Conservation (phyloP, 768 basidiomycete genomes). For the Auriscalpium orientale region DNA sequence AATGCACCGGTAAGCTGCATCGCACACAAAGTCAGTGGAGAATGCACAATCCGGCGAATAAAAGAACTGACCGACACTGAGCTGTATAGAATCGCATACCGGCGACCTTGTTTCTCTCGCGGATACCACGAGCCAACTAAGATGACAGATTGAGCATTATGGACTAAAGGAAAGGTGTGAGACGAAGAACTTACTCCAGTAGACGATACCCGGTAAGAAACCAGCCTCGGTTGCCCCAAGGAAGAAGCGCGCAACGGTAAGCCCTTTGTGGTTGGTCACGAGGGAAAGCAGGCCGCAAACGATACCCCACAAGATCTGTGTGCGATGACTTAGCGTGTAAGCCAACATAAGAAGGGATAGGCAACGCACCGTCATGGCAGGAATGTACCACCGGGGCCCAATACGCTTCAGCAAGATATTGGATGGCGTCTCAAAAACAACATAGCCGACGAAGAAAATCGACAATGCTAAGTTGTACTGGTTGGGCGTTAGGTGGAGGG, state of each 20-base stretch:
- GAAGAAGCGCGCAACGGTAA: slow-evolving; percentile 20
- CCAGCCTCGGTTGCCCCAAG: slow-evolving; percentile 31
- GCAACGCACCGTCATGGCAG: neutral
- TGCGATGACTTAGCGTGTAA: neutral
- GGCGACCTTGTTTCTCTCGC: slow-evolving; percentile 7
- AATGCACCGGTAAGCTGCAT: slow-evolving; percentile 27
- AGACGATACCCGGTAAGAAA: slow-evolving; percentile 31
- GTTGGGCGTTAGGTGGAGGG: slow-evolving; percentile 15
- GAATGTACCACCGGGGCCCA: slow-evolving; percentile 11
- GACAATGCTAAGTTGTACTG: slow-evolving; percentile 13
- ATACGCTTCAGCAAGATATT: slow-evolving; percentile 19
- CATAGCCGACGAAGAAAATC: slow-evolving; percentile 16
- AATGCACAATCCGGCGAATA: neutral
- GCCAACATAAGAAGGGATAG: neutral
- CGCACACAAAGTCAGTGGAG: neutral
- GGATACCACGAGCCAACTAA: slow-evolving; percentile 12
- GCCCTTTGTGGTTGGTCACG: slow-evolving; percentile 17
- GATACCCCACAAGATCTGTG: slow-evolving; percentile 24
- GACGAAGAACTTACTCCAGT: slow-evolving; percentile 15
- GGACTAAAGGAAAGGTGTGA: neutral
- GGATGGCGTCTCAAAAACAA: slow-evolving; percentile 20
- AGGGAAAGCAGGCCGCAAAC: slow-evolving; percentile 23
- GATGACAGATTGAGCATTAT: neutral
- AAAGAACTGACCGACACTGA: slow-evolving; percentile 19
- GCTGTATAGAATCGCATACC: slow-evolving; percentile 27